Evolutionary conservation across 768 basidiomycete genomes (phyloP), one percentile per base, ranked within the genome.

Genomic region (Boletus vinaceobasis): DNA sequence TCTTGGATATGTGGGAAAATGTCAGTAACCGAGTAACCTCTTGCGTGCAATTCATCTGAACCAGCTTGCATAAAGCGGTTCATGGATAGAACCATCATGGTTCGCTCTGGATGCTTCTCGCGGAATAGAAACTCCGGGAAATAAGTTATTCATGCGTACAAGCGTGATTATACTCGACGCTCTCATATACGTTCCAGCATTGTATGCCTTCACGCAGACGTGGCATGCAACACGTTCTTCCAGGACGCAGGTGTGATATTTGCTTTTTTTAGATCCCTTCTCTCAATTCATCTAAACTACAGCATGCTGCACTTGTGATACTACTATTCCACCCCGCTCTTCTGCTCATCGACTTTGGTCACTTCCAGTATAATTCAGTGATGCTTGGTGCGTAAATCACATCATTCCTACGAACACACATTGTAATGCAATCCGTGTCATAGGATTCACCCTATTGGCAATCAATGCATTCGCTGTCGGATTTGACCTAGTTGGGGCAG

Each of bases 361-460:
- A 98, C 67, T 96, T 96, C 64, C 94, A 98, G 72, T 97, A 93
- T 69, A 98, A 97, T 66, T 88, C 89, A 2, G 82, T 95, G 59
- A 94, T 96, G 90, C 84, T 98, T 45, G 95, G 89, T 82, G 64
- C 61, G 74, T 74, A 26, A 37, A 21, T 58, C 66, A 0, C 49
- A 27, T 38, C 10, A 10, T 11, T 13, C 15, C 11, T 31, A 2
- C 38, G 37, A 10, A 26, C 51, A n/a, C 8, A 5, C 8, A 2
- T 15, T 32, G 23, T 47, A 9, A 50, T 35, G 15, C 21, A 23
- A 46, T 48, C 2, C 13, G n/a, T 44, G 2, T 43, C 26, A 31
- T 53, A 90, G 88, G 90, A 3, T 75, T 93, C 32, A 84, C 87
- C 1, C 65, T 93, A 27, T 72, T 87, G 26, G 76, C 90, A 0